phyloP scores from a whole-genome alignment of 495 filamentous ascomycete species.

The Daldinia grandis region DNA sequence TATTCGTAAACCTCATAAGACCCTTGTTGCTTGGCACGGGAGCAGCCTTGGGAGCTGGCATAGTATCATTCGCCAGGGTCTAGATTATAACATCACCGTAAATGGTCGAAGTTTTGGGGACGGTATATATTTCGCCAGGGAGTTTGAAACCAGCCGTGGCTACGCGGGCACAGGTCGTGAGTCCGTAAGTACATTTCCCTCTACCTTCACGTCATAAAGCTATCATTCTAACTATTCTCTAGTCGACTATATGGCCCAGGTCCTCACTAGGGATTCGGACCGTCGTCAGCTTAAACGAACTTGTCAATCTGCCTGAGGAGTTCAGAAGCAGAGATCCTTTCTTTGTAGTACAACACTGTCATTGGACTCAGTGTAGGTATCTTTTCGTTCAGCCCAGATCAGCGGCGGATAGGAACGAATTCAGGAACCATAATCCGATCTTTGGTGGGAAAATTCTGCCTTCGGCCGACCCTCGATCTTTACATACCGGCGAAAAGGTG shows the following conservation, averaged over 20 bases:
- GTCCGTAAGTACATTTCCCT: neutral
- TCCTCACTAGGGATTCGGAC: conserved; percentile 65
- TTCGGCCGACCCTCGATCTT: neutral
- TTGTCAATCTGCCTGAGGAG: conserved; percentile 75
- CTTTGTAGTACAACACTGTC: conserved; percentile 76
- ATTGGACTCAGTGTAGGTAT: conserved; percentile 94
- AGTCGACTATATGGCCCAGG: conserved; percentile 65
- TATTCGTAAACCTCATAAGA: conserved; percentile 43
- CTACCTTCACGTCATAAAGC: neutral
- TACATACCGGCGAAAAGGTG: neutral
- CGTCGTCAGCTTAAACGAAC: conserved; percentile 85
- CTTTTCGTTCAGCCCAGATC: conserved; percentile 67
- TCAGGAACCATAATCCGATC: too few species aligned
- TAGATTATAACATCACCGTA: conserved; percentile 69
- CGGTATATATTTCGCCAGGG: conserved; percentile 80
- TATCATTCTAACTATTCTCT: conserved; percentile 4
- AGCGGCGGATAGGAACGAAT: neutral
- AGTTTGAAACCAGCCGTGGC: conserved; percentile 62
- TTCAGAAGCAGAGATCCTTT: conserved; percentile 65
- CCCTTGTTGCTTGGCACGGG: conserved; percentile 57
- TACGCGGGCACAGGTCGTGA: conserved; percentile 51
- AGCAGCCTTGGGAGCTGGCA: conserved; percentile 86
- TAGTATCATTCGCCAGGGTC: conserved; percentile 82
- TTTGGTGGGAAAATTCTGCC: neutral
- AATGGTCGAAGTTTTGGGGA: conserved; percentile 79